These are phyloP conservation scores for Aspergillus sp. DNA, from an alignment of 2,329 filamentous ascomycete genomes.

Conservation along the genomic window DNA sequence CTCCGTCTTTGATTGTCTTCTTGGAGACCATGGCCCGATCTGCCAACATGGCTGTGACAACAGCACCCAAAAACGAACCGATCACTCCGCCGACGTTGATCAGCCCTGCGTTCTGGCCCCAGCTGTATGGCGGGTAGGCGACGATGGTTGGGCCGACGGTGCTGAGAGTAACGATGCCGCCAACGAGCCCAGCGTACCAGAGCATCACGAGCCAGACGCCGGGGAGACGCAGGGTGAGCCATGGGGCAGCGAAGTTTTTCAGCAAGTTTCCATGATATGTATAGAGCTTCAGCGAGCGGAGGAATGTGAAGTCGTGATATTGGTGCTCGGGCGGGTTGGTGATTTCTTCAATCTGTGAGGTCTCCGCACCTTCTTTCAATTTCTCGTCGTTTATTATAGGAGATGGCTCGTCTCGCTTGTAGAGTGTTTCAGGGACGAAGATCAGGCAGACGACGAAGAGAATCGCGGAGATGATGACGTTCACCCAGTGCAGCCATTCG, in stretches of 20 bases:
- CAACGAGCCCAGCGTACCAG: constrained; percentile 13
- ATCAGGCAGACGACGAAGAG: constrained; percentile 10
- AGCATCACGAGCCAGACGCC: constrained; percentile 15
- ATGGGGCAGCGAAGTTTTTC: constrained; percentile 3
- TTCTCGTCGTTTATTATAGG: not conserved
- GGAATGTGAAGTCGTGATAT: constrained; percentile 4
- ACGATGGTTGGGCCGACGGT: constrained; percentile 10
- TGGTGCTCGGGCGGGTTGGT: not conserved
- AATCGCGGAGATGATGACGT: constrained; percentile 8
- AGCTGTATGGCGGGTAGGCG: constrained; percentile 8
- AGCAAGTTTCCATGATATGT: constrained; percentile 8
- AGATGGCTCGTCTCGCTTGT: not conserved
- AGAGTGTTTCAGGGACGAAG: constrained; percentile 12
- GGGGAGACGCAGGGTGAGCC: constrained; percentile 11
- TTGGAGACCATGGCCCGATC: constrained; percentile 8
- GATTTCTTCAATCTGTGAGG: constrained; percentile 9
- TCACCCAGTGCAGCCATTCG: constrained; percentile 14
- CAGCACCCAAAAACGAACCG: constrained; percentile 3
- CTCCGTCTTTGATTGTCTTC: constrained; percentile 2
- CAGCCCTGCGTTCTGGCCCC: constrained; percentile 11
- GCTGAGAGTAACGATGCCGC: constrained; percentile 10
- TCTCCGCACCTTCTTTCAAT: not conserved
- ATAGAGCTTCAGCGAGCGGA: constrained; percentile 7
- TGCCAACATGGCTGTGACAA: not conserved
- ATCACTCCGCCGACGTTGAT: constrained; percentile 10